Evolutionary conservation across 306 rosid species (phyloP), one percentile per base, ranked within the genome.

Genomic region (Lagenaria siceraria): DNA sequence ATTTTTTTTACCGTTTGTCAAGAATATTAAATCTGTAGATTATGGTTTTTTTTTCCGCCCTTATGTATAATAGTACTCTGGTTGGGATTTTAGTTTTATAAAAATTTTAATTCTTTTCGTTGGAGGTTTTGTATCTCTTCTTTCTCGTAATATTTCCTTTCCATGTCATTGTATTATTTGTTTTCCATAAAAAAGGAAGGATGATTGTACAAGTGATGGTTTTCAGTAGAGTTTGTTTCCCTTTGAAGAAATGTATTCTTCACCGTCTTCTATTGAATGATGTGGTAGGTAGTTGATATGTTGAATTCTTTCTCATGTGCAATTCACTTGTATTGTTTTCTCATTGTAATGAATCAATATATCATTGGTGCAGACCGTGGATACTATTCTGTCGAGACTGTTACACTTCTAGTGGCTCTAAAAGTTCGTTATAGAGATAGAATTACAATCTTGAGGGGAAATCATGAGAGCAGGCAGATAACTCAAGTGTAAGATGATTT

Each of bases 401-500:
- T 95, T 80, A 78, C 98, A 0, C 97, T 95, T 78, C 89, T 95
- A 82, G 98, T 95, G 84, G 96, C 97, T 24, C 84, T 95, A 87
- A 95, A 95, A 89, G 97, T 92, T 56, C 97, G 98, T 59, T 92
- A 92, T 84, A 90, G 98, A 86, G 98, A 95, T 85, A 95, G 98
- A 86, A 90, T 95, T 85, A 95, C 98, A 78, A 95, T 95, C 80
- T 96, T 95, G 73, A 89, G 98, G 80, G 98, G 98, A 83, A 94
- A 94, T 84, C 98, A 94, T 14, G 98, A 94, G 86, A 94, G 95
- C 80, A 91, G 98, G 84, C 98, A 94, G 78, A 94, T 94, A 76
- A 94, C 98, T 79, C 98, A 94, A 94, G 98, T 94, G 98, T 94
- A 92, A 90, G 96, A 31, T 15, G 70, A 64, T 27, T 69, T 38